Percentiles rank a stretch among this genome's conserved stretches.
Evolutionary conservation across 1,284 basidiomycete genomes (phyloP).

Genomic region (Trametes hirsuta): DNA sequence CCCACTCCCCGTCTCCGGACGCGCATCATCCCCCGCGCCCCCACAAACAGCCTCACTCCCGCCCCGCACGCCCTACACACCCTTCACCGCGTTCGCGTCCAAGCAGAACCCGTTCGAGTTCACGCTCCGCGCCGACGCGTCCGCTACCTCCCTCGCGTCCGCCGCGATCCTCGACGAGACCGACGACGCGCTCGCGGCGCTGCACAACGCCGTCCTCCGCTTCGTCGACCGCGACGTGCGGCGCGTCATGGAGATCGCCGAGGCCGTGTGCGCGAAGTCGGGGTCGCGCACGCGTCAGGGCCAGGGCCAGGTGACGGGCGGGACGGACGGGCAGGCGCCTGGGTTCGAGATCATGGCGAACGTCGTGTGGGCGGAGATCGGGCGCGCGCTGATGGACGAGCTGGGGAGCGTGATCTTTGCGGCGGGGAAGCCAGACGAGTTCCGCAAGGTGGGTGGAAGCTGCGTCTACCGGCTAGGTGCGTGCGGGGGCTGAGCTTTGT

Average conservation of each 20-base stretch:
- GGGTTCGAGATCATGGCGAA: conserved; percentile 85
- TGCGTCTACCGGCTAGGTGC: not conserved
- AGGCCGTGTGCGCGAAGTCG: conserved; percentile 60
- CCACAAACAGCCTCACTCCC: conserved; percentile 37
- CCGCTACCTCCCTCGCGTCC: conserved; percentile 9
- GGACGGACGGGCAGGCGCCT: conserved; percentile 28
- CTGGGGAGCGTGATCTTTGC: conserved; percentile 86
- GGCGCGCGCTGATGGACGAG: conserved; percentile 79
- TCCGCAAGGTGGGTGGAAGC: conserved; percentile 69
- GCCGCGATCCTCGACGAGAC: conserved; percentile 63
- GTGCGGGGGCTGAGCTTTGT: not conserved
- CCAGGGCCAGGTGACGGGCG: not conserved
- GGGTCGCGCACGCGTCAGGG: conserved; percentile 26
- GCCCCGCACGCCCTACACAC: conserved; percentile 65
- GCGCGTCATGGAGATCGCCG: conserved; percentile 77
- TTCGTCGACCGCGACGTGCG: conserved; percentile 76
- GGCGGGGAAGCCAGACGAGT: conserved; percentile 87
- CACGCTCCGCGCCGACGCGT: conserved; percentile 26
- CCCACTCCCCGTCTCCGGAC: conserved; percentile 48
- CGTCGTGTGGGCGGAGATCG: conserved; percentile 88
- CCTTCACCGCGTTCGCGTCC: conserved; percentile 64
- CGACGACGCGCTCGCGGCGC: conserved; percentile 65
- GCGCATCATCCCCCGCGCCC: conserved; percentile 15
- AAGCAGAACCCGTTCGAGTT: conserved; percentile 51
- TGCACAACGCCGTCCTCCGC: conserved; percentile 85